Conservation (phyloP, 2,329 filamentous ascomycete species). For the Ophiostoma perfectum region DNA sequence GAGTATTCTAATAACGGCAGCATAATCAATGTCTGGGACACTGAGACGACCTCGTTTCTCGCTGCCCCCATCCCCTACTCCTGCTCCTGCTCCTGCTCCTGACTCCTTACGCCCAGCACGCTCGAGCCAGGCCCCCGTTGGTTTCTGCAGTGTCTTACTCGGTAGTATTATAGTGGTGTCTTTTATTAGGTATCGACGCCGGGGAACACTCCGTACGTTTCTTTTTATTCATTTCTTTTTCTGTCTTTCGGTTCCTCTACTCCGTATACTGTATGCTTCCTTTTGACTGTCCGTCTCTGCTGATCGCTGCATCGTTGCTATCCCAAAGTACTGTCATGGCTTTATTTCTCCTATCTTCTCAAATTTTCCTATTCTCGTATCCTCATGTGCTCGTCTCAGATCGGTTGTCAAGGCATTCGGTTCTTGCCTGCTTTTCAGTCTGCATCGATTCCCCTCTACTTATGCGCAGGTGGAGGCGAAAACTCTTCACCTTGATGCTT, state of each 20-base stretch:
- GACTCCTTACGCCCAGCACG: not conserved
- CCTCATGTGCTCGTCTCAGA: not conserved
- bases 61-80: not conserved
- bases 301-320: not conserved
- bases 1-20: too few relatives aligned
- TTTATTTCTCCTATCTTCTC: not conserved
- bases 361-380: not conserved
- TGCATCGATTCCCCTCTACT: too few relatives aligned
- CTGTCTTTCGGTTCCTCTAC: too few relatives aligned
- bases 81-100: not conserved
- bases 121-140: constrained; percentile 7
- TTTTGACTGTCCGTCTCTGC: not conserved
- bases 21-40: too few relatives aligned
- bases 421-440: not conserved
- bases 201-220: not conserved
- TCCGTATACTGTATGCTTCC: not conserved
- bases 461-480: not conserved
- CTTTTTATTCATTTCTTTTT: not conserved
- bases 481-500: not conserved
- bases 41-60: not conserved
- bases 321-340: constrained; percentile 6
- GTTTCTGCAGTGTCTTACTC: constrained; percentile 10
- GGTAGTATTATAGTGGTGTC: not conserved
- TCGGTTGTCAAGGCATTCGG: not conserved
- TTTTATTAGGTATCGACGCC: not conserved